A percentile compares a stretch with the other conserved stretches of the same genome.
Conservation (phyloP, 306 rosid species). For the Lathyrus sativus region DNA sequence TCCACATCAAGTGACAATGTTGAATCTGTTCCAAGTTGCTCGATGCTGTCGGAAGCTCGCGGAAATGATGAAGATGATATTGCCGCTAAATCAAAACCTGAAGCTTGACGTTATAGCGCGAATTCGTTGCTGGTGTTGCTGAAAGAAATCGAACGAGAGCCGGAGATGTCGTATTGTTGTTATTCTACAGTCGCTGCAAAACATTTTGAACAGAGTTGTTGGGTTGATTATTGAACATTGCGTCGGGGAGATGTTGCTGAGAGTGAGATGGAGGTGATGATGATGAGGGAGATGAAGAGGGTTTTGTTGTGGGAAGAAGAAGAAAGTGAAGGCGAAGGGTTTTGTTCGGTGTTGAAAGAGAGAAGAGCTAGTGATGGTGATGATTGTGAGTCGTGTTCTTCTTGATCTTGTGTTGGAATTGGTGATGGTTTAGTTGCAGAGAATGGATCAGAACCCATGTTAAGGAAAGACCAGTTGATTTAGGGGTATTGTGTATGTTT, state of each 20-base stretch:
- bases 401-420: constrained; percentile 56
- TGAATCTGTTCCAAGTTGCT: no score
- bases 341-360: constrained; percentile 61
- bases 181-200: no score
- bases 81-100: no score
- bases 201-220: no score
- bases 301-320: constrained; percentile 41
- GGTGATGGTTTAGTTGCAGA: constrained; percentile 51
- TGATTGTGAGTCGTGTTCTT: constrained; percentile 57
- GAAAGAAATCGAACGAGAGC: no score
- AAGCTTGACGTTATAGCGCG: no score
- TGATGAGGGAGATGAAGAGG: constrained; percentile 64
- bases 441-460: constrained; percentile 65
- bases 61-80: no score
- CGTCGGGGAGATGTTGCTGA: constrained; percentile 67
- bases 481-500: background rate
- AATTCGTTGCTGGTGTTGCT: no score
- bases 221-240: no score
- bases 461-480: background rate
- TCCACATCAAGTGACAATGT: no score
- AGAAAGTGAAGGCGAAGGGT: constrained; percentile 39
- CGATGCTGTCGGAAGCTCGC: no score
- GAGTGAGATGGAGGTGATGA: constrained; percentile 62
- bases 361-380: constrained; percentile 64
- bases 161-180: no score